Evolutionary conservation across 495 filamentous ascomycete species (phyloP).

Genomic region (Neurospora tetrasperma): DNA sequence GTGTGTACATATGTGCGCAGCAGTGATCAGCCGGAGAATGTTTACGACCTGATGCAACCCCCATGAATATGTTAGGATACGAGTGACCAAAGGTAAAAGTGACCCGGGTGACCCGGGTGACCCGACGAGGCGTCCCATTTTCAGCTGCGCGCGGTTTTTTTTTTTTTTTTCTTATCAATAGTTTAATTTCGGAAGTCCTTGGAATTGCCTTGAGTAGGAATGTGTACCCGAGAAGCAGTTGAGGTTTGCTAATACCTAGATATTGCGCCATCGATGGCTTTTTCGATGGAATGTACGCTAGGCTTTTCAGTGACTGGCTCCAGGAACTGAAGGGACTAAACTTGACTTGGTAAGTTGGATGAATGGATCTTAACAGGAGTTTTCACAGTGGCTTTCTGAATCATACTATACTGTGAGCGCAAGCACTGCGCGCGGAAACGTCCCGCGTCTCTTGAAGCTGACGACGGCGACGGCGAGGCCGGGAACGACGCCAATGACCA

Average conservation of each 20-base stretch:
- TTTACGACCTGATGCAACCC: neutral
- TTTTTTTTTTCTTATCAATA: neutral
- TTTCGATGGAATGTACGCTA: neutral
- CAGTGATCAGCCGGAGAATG: neutral
- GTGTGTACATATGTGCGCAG: neutral
- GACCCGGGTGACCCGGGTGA: neutral
- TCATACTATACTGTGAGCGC: neutral
- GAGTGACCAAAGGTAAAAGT: neutral
- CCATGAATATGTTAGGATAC: neutral
- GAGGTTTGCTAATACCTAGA: neutral
- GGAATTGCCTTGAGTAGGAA: neutral
- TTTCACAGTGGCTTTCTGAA: neutral
- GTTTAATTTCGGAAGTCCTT: neutral
- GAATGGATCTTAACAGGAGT: neutral
- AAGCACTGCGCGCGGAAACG: neutral
- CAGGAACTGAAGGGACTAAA: neutral
- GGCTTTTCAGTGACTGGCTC: neutral
- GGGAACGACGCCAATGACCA: neutral
- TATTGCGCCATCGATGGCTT: neutral
- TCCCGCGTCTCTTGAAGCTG: neutral
- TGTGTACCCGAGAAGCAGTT: neutral
- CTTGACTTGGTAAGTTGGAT: neutral
- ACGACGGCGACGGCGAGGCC: neutral
- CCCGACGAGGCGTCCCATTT: neutral
- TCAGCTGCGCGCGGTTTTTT: neutral